These are phyloP conservation scores for Tricholomella constricta DNA, from an alignment of 768 basidiomycete genomes.

Conservation along the genomic window DNA sequence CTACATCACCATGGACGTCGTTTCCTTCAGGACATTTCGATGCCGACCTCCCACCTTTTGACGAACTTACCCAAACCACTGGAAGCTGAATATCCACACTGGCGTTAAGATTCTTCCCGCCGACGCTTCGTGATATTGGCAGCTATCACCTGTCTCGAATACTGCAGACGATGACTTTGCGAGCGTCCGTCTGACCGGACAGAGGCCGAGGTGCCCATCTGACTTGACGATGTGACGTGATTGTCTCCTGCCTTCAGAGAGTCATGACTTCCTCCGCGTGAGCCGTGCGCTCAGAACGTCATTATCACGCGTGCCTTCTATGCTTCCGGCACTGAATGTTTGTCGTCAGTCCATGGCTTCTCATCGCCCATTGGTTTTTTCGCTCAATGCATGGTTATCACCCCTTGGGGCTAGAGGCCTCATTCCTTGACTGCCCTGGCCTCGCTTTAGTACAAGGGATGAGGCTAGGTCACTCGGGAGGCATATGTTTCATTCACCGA, in stretches of 20 bases:
- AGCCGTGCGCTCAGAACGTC: neutral
- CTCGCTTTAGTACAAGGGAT: neutral
- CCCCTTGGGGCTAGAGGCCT: neutral
- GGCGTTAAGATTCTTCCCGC: neutral
- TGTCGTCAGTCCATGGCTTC: neutral
- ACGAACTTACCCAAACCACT: neutral
- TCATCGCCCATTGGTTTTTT: neutral
- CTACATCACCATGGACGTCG: neutral
- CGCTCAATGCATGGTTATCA: neutral
- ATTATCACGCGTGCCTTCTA: neutral
- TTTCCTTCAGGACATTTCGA: neutral
- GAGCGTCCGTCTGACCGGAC: neutral
- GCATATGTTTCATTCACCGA: neutral
- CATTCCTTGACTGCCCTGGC: neutral
- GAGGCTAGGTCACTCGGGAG: neutral
- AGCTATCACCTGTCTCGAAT: neutral
- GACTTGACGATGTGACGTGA: neutral
- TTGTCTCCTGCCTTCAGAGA: slow-evolving; percentile 1
- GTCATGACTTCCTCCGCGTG: slow-evolving; percentile 2
- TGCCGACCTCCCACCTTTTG: neutral
- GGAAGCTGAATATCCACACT: neutral
- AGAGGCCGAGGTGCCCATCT: neutral
- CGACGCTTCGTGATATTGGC: neutral
- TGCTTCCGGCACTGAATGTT: neutral
- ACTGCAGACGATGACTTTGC: neutral